Evolutionary conservation across 106 monocot genomes (phyloP), one percentile per base, ranked within the genome.

Genomic region (Dendrobium nobile): DNA sequence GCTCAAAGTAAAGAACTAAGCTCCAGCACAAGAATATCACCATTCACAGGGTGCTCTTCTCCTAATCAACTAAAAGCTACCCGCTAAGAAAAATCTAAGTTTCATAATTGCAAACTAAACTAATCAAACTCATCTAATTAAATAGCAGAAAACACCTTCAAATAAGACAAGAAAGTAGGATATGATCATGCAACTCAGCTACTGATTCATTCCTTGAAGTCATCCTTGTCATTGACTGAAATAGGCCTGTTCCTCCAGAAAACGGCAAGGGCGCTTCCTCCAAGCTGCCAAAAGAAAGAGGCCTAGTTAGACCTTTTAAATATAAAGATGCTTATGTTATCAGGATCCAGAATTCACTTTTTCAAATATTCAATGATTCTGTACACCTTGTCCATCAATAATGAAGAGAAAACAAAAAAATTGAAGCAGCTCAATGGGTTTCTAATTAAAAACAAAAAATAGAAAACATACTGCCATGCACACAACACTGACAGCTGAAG

Each of bases 401-500:
- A 13, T 72, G 72, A 17, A 40, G 11, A 40, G 9, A 40, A 40
- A 40, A n/a, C n/a, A n/a, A 72, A 8, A 51, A 3, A 51, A 13
- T 13, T 51, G 13, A 13, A 51, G 10, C 13, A 61, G 61, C 22
- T 22, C 6, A 15, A 70, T 43, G 43, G 15, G 8, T 26, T 26
- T 76, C 27, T n/a, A 27, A 48, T 24, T 13, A 24, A 76, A 76
- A 16, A 44, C 2, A 15, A 26, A 15, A 80, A 68, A n/a, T 67
- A 33, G 40, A 43, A 78, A 67, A 4, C 91, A 72, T 98, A 98
- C 97, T 80, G 97, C 97, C 97, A 98, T 98, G 81, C 87, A 92
- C 15, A 98, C 97, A 67, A 98, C 94, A 75, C 97, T 98, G 83
- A 98, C 97, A 43, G 97, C 97, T 28, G 97, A 98, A 87, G 97